phyloP scores from a whole-genome alignment of 352 stramenopile species.

The Globisporangium orthogonon region DNA sequence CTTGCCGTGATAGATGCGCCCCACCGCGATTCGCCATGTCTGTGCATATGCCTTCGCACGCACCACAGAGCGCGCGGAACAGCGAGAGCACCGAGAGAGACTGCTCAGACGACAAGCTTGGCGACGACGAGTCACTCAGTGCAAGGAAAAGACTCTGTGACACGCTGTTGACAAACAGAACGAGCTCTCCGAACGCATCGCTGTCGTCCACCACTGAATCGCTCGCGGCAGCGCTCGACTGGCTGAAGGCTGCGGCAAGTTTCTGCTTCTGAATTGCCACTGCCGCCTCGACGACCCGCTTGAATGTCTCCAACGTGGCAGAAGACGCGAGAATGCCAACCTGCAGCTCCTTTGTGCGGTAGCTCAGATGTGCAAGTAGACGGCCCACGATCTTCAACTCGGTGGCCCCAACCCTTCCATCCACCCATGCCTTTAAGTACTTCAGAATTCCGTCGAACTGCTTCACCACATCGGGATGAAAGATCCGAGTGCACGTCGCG shows the following conservation, averaged over 20 bases:
- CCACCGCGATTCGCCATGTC: neutral
- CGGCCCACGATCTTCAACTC: slow-evolving; percentile 42
- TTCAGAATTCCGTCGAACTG: slow-evolving; percentile 35
- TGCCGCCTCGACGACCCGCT: slow-evolving; percentile 30
- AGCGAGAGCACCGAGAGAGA: slow-evolving; percentile 7
- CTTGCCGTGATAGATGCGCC: neutral
- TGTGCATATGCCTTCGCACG: slow-evolving; percentile 8
- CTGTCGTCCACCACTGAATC: neutral
- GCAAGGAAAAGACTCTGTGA: slow-evolving; percentile 28
- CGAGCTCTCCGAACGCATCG: slow-evolving; percentile 26
- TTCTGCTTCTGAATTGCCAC: slow-evolving; percentile 27
- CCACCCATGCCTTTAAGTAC: slow-evolving; percentile 33
- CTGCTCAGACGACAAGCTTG: slow-evolving; percentile 2
- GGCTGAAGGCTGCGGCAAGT: slow-evolving; percentile 8
- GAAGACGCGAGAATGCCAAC: slow-evolving; percentile 15
- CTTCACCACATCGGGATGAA: slow-evolving; percentile 37
- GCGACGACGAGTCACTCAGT: neutral
- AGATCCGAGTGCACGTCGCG: slow-evolving; percentile 41
- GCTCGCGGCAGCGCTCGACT: neutral
- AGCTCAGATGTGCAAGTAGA: slow-evolving; percentile 31
- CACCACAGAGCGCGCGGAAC: slow-evolving; percentile 8
- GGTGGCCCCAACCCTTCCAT: slow-evolving; percentile 19
- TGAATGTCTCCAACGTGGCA: slow-evolving; percentile 18
- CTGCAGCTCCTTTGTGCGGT: slow-evolving; percentile 27
- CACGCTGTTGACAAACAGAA: slow-evolving; percentile 41